Evolutionary conservation across 108 stramenopile genomes (phyloP), one percentile per base, ranked within the genome.

Genomic region (Cyclotella cryptica): DNA sequence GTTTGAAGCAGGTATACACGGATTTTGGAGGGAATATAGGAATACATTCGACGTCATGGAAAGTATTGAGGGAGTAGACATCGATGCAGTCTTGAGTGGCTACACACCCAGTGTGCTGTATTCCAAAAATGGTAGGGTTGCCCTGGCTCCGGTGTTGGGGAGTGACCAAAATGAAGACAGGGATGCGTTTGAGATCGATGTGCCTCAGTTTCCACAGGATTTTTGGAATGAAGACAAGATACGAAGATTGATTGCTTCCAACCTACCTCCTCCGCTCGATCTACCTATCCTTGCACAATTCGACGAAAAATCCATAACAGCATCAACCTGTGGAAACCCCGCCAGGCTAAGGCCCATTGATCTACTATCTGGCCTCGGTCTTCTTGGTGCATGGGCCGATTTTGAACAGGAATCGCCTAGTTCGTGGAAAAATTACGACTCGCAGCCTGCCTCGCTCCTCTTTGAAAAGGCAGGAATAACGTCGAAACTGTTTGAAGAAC

Each of bases 21-120:
- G 93, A 15, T 94, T 94, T 66, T 94, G 93, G 93, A 71, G 93
- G 59, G 93, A 92, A 79, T 94, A 94, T 63, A 62, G 68, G n/a
- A 94, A 94, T 61, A 92, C 91, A 12, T 91, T 91, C 77, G 86
- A 85, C n/a, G 79, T 81, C 18, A 89, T 94, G 66, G 81, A 81
- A 61, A 40, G 71, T 7, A 90, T 90, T 55, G 58, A 81, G 0
- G 93, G 91, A 30, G 65, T 94, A 6, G 57, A 87, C 29, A 39
- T 92, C 3, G 88, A 92, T 72, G 87, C 88, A 68, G 90, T 90
- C 0, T 69, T 94, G 79, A 85, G 89, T 13, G 80, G 76, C 22
- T 94, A 74, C 57, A 85, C 88, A 18, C 93, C 93, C 6, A 90
- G 89, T 19, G 75, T 89, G 0, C 68, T 94, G 35, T 81, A 84